Evolutionary conservation across 2,329 filamentous ascomycete species (phyloP).

Genomic region (Paracamarosporium sp.): DNA sequence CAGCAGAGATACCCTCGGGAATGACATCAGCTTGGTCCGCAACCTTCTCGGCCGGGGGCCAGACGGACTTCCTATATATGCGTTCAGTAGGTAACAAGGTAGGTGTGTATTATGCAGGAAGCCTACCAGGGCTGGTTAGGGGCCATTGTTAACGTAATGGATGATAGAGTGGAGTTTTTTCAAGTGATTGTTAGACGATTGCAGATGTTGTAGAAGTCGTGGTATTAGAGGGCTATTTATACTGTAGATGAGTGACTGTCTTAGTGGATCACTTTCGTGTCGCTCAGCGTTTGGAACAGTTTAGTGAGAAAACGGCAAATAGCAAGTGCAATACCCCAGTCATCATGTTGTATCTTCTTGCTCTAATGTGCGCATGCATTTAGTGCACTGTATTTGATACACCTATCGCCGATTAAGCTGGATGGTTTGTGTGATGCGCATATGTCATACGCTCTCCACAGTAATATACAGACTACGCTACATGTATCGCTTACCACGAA

Average conservation of each 20-base stretch:
- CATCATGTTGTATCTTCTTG: not conserved
- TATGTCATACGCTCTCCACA: not conserved
- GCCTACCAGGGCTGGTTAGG: constrained; percentile 60
- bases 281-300: not conserved
- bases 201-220: no score
- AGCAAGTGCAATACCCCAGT: not conserved
- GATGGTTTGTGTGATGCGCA: not conserved
- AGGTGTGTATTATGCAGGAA: constrained; percentile 1
- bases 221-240: no score
- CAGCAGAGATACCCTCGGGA: constrained; percentile 10
- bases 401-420: not conserved
- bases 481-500: not conserved
- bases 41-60: constrained; percentile 12
- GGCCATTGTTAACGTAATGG: constrained; percentile 20
- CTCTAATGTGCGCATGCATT: constrained; percentile 1
- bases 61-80: constrained; percentile 11
- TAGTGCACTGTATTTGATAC: no score
- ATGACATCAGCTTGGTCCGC: constrained; percentile 13
- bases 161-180: not conserved
- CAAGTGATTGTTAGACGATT: not conserved
- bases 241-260: no score
- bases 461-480: not conserved
- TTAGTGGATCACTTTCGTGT: no score
- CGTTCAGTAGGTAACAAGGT: constrained; percentile 42
- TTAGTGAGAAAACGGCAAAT: not conserved